Conservation (phyloP, 2,329 filamentous ascomycete genomes). For the Ophiostoma sp. region DNA sequence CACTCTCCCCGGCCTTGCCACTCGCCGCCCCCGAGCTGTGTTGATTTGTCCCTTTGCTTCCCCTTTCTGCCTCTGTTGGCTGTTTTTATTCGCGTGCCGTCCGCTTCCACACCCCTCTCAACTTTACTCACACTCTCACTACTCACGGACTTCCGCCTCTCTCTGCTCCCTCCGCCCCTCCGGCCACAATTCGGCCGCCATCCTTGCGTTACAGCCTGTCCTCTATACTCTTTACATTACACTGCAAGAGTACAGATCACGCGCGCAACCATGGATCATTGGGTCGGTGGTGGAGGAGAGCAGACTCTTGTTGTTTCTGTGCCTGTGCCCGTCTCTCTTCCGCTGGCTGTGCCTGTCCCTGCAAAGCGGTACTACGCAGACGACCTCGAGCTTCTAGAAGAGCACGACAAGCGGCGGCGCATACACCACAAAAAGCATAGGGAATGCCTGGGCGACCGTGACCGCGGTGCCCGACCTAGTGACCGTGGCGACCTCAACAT, state of each 20-base stretch:
- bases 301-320: slow-evolving; percentile 3
- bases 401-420: slow-evolving; percentile 5
- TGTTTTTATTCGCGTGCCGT: background rate
- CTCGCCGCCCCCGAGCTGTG: too few species aligned
- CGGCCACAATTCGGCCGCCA: slow-evolving; percentile 9
- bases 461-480: background rate
- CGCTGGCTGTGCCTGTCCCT: background rate
- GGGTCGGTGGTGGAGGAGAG: slow-evolving; percentile 22
- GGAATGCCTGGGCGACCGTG: background rate
- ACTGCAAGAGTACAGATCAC: background rate
- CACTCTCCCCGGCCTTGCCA: background rate
- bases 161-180: slow-evolving; percentile 4
- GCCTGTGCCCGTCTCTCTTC: background rate
- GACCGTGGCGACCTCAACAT: background rate
- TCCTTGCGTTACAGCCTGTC: background rate
- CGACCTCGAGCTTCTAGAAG: background rate
- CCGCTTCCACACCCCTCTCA: background rate
- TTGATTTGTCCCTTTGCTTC: background rate
- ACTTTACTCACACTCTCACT: background rate
- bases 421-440: background rate
- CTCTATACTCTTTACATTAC: background rate
- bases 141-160: background rate
- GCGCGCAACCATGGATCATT: slow-evolving; percentile 19
- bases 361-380: slow-evolving; percentile 15
- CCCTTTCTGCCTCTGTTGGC: background rate